Percentiles rank a stretch among this genome's conserved stretches.
phyloP scores from a whole-genome alignment of 768 basidiomycete species.

The Chalciporus pseudorubinellus region DNA sequence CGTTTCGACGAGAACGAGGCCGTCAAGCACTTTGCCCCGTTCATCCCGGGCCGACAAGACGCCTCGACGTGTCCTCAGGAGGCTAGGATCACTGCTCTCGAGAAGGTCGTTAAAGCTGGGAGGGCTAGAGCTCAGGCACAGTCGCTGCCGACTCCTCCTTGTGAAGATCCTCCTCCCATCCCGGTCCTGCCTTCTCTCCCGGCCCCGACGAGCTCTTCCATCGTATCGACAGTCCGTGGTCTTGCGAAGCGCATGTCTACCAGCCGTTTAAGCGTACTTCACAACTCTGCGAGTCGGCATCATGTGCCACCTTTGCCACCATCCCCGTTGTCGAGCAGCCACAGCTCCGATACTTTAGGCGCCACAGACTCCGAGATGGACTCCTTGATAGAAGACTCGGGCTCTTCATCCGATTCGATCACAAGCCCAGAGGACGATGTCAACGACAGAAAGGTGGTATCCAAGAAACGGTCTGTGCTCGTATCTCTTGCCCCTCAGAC shows the following conservation, averaged over 20 bases:
- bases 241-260: conserved; percentile 57
- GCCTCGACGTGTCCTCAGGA: conserved; percentile 33
- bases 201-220: conserved; percentile 29
- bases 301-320: conserved; percentile 19
- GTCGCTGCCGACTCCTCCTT: conserved; percentile 41
- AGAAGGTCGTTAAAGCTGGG: conserved; percentile 52
- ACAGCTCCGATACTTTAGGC: conserved; percentile 45
- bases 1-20: conserved; percentile 85
- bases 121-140: conserved; percentile 51
- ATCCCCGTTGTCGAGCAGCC: conserved; percentile 36
- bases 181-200: conserved; percentile 19
- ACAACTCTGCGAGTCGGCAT: conserved; percentile 16
- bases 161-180: conserved; percentile 40
- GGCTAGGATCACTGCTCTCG: conserved; percentile 52
- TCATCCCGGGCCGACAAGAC: conserved; percentile 41
- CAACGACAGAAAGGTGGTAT: conserved; percentile 19
- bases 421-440: conserved; percentile 50
- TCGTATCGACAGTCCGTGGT: conserved; percentile 56
- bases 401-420: conserved; percentile 51
- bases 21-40: conserved; percentile 65
- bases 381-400: conserved; percentile 62
- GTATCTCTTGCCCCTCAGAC: conserved; percentile 46
- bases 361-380: conserved; percentile 56
- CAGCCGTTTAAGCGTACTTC: conserved; percentile 34
- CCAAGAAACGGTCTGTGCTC: conserved; percentile 43